Conservation (phyloP, 202 grass and related monocot species). For the Thinopyrum obtusiflorum region DNA sequence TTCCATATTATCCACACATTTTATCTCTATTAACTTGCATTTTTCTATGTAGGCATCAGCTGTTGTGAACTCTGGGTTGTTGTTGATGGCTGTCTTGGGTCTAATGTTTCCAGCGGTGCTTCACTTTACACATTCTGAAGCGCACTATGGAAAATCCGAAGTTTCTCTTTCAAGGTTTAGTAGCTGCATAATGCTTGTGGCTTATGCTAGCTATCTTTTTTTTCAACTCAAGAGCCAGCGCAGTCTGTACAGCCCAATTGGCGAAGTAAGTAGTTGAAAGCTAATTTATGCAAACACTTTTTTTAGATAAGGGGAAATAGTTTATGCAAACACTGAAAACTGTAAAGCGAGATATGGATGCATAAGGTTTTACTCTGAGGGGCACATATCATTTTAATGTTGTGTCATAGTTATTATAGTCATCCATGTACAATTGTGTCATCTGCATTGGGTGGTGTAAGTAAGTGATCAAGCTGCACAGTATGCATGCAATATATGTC, state of each 20-base stretch:
- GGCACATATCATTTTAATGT: background rate
- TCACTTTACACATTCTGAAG: constrained; percentile 96
- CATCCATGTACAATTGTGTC: background rate
- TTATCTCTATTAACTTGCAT: constrained; percentile 22
- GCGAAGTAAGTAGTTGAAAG: constrained; percentile 57
- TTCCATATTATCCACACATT: background rate
- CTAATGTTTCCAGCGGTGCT: constrained; percentile 97
- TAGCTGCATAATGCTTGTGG: constrained; percentile 98
- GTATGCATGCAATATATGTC: constrained; percentile 7
- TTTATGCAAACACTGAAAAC: background rate
- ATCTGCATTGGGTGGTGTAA: background rate
- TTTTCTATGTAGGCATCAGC: constrained; percentile 71
- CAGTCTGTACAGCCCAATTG: constrained; percentile 78
- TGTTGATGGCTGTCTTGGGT: constrained; percentile 96
- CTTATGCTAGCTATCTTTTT: constrained; percentile 96
- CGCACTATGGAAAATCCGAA: constrained; percentile 97
- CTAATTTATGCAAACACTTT: constrained; percentile 15
- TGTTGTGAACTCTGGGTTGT: constrained; percentile 85
- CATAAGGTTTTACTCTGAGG: constrained; percentile 13
- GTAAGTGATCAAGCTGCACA: background rate
- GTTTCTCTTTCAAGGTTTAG: constrained; percentile 96
- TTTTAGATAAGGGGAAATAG: background rate
- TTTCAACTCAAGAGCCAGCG: constrained; percentile 93
- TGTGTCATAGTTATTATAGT: background rate
- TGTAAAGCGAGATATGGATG: background rate